phyloP scores from a whole-genome alignment of 768 basidiomycete species.

The Calvatia gigantea region DNA sequence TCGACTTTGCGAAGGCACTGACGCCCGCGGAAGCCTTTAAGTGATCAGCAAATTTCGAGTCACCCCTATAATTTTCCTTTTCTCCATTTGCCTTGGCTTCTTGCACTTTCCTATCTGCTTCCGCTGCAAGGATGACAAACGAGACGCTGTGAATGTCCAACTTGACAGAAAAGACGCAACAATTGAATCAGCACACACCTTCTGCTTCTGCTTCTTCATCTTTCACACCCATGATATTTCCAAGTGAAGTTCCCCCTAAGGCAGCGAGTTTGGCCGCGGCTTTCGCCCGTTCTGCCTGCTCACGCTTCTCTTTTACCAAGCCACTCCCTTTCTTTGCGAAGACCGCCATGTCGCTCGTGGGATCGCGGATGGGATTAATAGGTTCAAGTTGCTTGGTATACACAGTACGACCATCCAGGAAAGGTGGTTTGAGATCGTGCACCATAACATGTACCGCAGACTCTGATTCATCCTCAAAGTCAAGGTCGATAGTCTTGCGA shows the following conservation, averaged over 20 bases:
- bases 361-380: constrained; percentile 93
- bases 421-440: constrained; percentile 95
- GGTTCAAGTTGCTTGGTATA: constrained; percentile 97
- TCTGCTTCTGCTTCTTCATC: constrained; percentile 93
- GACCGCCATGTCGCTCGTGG: constrained; percentile 90
- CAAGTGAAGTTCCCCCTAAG: constrained; percentile 89
- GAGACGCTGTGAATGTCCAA: constrained; percentile 76
- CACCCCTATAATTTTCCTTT: constrained; percentile 81
- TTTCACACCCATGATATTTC: constrained; percentile 96
- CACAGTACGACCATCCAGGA: constrained; percentile 93
- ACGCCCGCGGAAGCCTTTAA: constrained; percentile 76
- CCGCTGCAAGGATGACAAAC: constrained; percentile 46
- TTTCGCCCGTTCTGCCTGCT: constrained; percentile 93
- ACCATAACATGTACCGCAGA: constrained; percentile 97
- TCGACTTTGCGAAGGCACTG: constrained; percentile 74
- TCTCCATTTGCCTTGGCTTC: constrained; percentile 52
- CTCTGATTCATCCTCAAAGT: constrained; percentile 95
- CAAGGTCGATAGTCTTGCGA: constrained; percentile 81
- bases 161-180: constrained; percentile 31
- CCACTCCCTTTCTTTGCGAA: constrained; percentile 97
- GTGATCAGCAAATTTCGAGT: constrained; percentile 97
- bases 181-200: constrained; percentile 50
- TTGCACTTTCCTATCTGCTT: constrained; percentile 45
- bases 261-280: constrained; percentile 94
- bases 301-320: constrained; percentile 92